Base-by-base conservation (phyloP, 495 filamentous ascomycete genomes). In the Annulohypoxylon stygium region DNA sequence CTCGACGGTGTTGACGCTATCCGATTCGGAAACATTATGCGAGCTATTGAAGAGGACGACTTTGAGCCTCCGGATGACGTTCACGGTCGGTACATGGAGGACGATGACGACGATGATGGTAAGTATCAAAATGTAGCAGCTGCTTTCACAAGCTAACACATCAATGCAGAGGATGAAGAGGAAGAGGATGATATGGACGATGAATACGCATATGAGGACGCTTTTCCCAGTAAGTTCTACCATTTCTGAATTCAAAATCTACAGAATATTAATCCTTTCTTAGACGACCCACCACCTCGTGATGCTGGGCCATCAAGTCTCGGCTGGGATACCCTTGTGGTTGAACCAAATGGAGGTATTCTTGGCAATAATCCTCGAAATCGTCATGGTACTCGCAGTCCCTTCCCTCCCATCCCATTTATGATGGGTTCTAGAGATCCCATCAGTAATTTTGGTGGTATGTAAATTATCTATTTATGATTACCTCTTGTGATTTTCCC, bases 131-230 rank as follows among this genome's bases (percentile, higher is more conserved):
- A 45, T 14, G 8, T 16, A 18, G 3, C 20, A 8, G 0, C n/a
- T 25, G 7, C 30, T 41, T 37, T 11, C 61, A 3, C 30, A 33
- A 55, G 58, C 75, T 77, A 43, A 78, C 20, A 30, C 26, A 71
- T 78, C 83, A 16, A 77, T 76, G 5, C 65, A 80, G 84, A 85
- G 57, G 90, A 92, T 8, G 90, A 92, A 48, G 90, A 90, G 2
- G 91, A 92, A 16, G 92, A 93, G 58, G 92, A 93, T 34, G 93
- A 95, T 53, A 82, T 86, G 59, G 89, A 91, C 30, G 89, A 91
- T 20, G 90, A 90, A 61, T 83, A 85, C 61, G 83, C 89, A 71
- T 91, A 89, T 72, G 87, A 90, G 65, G 88, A 91, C 37, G 90
- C 90, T 55, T 90, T 90, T 78, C 89, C 88, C 71, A 90, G 91